A percentile compares a stretch with the other conserved stretches of the same genome.
phyloP scores from a whole-genome alignment of 352 stramenopile genomes.

The Pelagophyceae sp. region DNA sequence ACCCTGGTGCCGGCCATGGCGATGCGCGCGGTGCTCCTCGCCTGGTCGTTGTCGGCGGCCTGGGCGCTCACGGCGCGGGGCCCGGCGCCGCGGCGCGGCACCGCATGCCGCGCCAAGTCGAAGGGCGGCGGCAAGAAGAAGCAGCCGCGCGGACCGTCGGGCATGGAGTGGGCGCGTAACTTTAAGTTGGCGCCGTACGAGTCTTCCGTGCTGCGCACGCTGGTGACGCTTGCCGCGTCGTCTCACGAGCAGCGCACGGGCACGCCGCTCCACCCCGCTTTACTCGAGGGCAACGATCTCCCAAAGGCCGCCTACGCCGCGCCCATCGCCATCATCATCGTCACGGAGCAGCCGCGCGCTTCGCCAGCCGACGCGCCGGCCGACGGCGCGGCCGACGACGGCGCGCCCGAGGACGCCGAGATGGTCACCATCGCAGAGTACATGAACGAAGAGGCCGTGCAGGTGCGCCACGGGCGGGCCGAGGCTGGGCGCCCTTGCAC shows the following conservation, averaged over 20 bases:
- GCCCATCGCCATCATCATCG: slow-evolving; percentile 23
- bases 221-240: neutral
- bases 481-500: too few species aligned
- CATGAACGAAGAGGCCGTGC: too few species aligned
- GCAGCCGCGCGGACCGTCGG: too few species aligned
- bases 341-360: neutral
- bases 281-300: slow-evolving; percentile 15
- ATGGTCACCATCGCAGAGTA: too few species aligned
- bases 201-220: neutral
- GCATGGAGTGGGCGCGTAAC: slow-evolving; percentile 25
- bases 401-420: slow-evolving; percentile 4
- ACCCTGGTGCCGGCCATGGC: too few species aligned
- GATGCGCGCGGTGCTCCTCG: too few species aligned
- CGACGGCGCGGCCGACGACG: slow-evolving; percentile 17
- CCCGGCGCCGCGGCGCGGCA: too few species aligned
- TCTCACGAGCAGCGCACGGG: slow-evolving; percentile 23
- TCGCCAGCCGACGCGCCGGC: slow-evolving; percentile 19
- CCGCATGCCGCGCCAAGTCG: too few species aligned
- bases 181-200: slow-evolving; percentile 29
- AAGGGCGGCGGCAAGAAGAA: neutral
- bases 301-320: slow-evolving; percentile 25
- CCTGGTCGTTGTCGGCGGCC: too few species aligned
- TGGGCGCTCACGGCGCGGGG: too few species aligned
- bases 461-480: too few species aligned
- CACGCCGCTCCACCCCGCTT: neutral